phyloP scores from a whole-genome alignment of 345 rosid genomes.

The Arabis hirsuta region DNA sequence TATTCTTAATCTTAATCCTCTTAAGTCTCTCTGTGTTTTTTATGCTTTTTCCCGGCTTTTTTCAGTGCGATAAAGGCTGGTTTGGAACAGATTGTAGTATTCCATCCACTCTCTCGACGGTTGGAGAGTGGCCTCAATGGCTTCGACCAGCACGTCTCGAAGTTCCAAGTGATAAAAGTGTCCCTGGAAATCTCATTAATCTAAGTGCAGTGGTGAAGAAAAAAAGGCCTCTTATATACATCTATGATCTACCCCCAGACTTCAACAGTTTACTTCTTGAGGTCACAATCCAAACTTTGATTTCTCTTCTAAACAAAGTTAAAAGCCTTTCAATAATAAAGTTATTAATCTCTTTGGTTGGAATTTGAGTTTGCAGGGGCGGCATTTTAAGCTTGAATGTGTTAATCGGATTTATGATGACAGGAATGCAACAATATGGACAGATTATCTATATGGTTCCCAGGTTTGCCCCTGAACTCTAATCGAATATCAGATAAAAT shows the following conservation, averaged over 20 bases:
- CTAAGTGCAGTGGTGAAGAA: constrained; percentile 71
- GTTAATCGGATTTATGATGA: constrained; percentile 86
- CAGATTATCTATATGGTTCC: constrained; percentile 86
- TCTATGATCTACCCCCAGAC: constrained; percentile 92
- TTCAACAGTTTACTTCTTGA: constrained; percentile 95
- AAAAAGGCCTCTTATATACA: constrained; percentile 88
- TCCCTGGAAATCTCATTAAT: constrained; percentile 50
- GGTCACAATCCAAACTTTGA: constrained; percentile 55
- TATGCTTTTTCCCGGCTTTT: neutral
- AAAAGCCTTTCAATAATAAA: neutral
- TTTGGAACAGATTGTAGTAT: constrained; percentile 89
- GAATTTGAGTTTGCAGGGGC: constrained; percentile 62
- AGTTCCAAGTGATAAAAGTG: constrained; percentile 52
- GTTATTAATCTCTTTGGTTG: constrained; percentile 26
- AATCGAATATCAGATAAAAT: neutral
- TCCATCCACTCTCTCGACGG: constrained; percentile 76
- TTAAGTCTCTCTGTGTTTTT: constrained; percentile 11
- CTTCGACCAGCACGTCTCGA: constrained; percentile 85
- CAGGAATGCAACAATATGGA: constrained; percentile 83
- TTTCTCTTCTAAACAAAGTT: neutral
- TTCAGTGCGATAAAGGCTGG: constrained; percentile 90
- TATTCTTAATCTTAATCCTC: neutral
- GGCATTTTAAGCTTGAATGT: constrained; percentile 88
- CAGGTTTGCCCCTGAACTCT: constrained; percentile 57
- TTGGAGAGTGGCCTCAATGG: constrained; percentile 91